These are phyloP conservation scores for Avena eriantha DNA, from an alignment of 176 grass and related monocot genomes.

Conservation along the genomic window DNA sequence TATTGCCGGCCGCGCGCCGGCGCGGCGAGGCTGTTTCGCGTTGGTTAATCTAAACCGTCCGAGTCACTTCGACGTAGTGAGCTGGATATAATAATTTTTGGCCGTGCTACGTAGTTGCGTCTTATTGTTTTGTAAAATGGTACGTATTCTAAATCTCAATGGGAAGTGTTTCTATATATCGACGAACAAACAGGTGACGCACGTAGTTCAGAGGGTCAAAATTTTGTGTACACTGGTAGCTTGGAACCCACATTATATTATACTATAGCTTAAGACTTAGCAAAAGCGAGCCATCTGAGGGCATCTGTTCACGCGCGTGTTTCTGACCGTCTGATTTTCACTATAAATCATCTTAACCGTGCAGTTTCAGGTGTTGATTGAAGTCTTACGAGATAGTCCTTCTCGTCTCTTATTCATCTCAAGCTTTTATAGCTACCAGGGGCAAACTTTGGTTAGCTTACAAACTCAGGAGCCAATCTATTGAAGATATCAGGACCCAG, in stretches of 20 bases:
- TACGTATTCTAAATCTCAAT: not conserved
- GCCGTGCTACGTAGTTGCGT: not conserved
- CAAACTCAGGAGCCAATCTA: not conserved
- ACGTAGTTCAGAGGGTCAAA: not conserved
- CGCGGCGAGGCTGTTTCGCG: not conserved
- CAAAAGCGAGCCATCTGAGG: no score
- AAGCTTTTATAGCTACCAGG: not conserved
- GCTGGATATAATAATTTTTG: not conserved
- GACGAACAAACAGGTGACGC: not conserved
- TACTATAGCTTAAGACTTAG: no score
- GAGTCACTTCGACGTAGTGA: not conserved
- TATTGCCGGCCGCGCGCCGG: slow-evolving; percentile 6
- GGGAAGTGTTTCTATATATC: not conserved
- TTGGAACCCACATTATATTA: not conserved
- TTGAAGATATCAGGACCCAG: not conserved
- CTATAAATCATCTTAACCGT: no score
- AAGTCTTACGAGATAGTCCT: no score
- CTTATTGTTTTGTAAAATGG: not conserved
- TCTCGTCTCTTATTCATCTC: not conserved
- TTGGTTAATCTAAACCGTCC: not conserved
- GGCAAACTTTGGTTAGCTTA: not conserved
- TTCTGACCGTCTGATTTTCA: no score
- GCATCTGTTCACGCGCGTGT: no score
- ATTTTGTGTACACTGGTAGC: not conserved
- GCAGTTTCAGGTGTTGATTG: no score